Conservation (phyloP, 2,329 filamentous ascomycete genomes). For the Arthrobotrys iridis region DNA sequence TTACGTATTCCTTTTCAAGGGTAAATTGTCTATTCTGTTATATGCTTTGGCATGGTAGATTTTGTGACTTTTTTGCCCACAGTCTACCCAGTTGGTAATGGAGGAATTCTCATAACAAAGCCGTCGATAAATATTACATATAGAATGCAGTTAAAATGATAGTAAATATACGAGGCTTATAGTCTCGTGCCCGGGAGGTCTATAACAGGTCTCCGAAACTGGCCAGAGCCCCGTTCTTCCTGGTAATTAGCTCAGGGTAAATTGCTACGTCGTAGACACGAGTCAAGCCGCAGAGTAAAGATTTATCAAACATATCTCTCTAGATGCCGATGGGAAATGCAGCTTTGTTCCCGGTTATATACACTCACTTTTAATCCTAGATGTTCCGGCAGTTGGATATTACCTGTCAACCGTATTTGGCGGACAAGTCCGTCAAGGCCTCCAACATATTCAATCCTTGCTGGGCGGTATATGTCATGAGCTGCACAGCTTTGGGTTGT, state of each 20-base stretch:
- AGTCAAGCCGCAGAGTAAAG: background rate
- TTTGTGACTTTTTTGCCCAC: background rate
- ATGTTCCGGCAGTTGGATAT: conserved; percentile 8
- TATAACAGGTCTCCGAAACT: background rate
- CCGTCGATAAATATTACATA: background rate
- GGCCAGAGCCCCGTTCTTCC: background rate
- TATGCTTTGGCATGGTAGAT: background rate
- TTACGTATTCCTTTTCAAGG: conserved; percentile 56
- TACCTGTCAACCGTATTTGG: conserved; percentile 1
- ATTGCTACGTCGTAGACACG: background rate
- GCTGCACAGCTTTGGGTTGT: background rate
- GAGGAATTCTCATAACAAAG: background rate
- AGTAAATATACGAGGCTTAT: background rate
- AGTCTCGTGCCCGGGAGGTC: too few relatives aligned
- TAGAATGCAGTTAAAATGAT: background rate
- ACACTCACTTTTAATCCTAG: background rate
- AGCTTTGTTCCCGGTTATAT: background rate
- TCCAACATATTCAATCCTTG: background rate
- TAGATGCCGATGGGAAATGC: background rate
- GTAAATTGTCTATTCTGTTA: conserved; percentile 51
- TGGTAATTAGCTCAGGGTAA: conserved; percentile 14
- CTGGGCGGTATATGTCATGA: background rate
- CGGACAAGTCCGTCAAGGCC: background rate
- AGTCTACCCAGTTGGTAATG: conserved; percentile 2
- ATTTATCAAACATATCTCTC: too few relatives aligned